Percentiles rank a stretch among this genome's conserved stretches.
Conservation (phyloP, 78 protist genomes). For the Dictyostelium brefeldianum region DNA sequence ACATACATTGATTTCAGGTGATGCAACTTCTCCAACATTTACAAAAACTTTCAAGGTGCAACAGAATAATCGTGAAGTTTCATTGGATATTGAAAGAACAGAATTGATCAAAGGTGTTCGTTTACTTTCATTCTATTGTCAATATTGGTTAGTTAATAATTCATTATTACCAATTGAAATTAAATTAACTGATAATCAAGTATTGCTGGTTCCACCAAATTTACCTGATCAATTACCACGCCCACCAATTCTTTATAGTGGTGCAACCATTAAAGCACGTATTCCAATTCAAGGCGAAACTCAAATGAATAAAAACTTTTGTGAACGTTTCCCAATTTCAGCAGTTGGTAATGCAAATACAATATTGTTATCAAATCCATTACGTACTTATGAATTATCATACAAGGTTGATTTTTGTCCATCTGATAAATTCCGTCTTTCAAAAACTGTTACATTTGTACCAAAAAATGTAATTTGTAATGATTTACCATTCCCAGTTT, state of each 20-base stretch:
- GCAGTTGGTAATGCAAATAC: constrained; percentile 56
- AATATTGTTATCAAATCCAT: neutral
- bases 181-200: constrained; percentile 4
- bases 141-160: constrained; percentile 76
- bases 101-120: constrained; percentile 50
- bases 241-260: constrained; percentile 29
- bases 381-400: constrained; percentile 19
- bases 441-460: constrained; percentile 47
- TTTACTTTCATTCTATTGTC: constrained; percentile 64
- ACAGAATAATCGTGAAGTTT: constrained; percentile 13
- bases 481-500: constrained; percentile 19
- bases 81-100: constrained; percentile 33
- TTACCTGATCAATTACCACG: constrained; percentile 8
- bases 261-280: neutral
- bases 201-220: neutral
- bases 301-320: neutral
- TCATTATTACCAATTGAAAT: constrained; percentile 48
- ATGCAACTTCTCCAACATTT: constrained; percentile 34
- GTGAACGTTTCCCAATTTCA: constrained; percentile 32
- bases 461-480: constrained; percentile 47
- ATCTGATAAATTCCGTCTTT: constrained; percentile 17
- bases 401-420: constrained; percentile 64
- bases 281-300: neutral
- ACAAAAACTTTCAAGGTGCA: constrained; percentile 36
- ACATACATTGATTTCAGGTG: constrained; percentile 46